Percentiles rank a stretch among this genome's conserved stretches.
phyloP scores from a whole-genome alignment of 257 asterid genomes.

The Plantago elongata region DNA sequence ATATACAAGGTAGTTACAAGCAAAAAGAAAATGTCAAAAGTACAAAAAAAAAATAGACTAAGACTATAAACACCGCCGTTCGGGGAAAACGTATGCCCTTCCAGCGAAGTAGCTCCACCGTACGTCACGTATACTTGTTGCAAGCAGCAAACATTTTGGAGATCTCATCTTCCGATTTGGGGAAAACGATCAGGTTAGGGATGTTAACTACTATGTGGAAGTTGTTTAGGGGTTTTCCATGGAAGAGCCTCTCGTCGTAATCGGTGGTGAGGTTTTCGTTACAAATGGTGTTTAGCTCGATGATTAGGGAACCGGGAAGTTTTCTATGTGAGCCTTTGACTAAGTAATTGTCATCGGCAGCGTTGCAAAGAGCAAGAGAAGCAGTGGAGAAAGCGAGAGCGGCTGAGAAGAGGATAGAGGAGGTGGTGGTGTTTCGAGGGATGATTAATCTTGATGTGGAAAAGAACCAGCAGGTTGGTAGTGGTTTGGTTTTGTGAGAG shows the following conservation, averaged over 20 bases:
- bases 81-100: conserved; percentile 91
- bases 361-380: background rate
- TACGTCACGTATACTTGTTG: conserved; percentile 83
- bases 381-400: too few species aligned
- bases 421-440: too few species aligned
- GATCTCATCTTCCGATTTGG: conserved; percentile 86
- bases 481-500: too few species aligned
- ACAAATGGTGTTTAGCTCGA: conserved; percentile 64
- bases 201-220: conserved; percentile 86
- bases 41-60: too few species aligned
- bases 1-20: too few species aligned
- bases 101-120: conserved; percentile 97
- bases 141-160: conserved; percentile 79
- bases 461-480: too few species aligned
- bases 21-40: too few species aligned
- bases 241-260: conserved; percentile 77
- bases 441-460: too few species aligned
- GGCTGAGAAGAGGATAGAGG: too few species aligned
- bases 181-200: conserved; percentile 84
- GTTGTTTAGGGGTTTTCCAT: conserved; percentile 95
- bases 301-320: conserved; percentile 56
- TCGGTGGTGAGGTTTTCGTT: conserved; percentile 71
- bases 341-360: conserved; percentile 44
- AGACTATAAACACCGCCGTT: conserved; percentile 93
- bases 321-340: conserved; percentile 61